phyloP scores from a whole-genome alignment of 2,329 filamentous ascomycete genomes.

The Colletotrichum siamense region DNA sequence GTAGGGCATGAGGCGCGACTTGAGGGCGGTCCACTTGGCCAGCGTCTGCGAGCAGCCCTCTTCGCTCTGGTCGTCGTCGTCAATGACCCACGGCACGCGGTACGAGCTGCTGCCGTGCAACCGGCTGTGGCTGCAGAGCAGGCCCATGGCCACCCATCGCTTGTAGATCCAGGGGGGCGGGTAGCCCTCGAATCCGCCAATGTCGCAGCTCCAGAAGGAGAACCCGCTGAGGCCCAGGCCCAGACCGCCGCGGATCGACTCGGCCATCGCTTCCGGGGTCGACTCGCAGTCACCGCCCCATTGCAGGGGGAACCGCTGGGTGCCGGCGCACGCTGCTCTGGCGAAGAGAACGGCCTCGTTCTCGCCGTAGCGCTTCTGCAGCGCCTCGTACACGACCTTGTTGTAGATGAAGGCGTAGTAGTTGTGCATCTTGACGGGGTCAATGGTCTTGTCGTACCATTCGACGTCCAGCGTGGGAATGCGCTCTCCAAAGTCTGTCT shows the following conservation, averaged over 20 bases:
- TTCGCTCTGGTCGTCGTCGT: constrained; percentile 63
- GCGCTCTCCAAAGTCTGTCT: constrained; percentile 79
- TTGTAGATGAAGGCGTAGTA: constrained; percentile 80
- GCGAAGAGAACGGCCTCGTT: constrained; percentile 70
- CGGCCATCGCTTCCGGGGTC: constrained; percentile 75
- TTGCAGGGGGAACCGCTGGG: constrained; percentile 71
- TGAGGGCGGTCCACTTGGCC: constrained; percentile 53
- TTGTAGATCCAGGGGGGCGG: constrained; percentile 76
- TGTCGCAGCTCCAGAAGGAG: constrained; percentile 74
- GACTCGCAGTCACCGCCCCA: constrained; percentile 81
- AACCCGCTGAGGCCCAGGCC: constrained; percentile 69
- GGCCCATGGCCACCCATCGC: constrained; percentile 78
- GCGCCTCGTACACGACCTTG: constrained; percentile 69
- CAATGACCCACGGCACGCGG: constrained; percentile 77
- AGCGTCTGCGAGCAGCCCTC: constrained; percentile 58
- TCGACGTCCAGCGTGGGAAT: constrained; percentile 70
- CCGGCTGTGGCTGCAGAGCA: constrained; percentile 73
- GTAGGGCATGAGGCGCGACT: constrained; percentile 59
- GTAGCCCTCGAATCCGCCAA: constrained; percentile 74
- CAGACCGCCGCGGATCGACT: constrained; percentile 71
- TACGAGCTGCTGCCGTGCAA: constrained; percentile 75
- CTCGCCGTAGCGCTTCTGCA: constrained; percentile 57
- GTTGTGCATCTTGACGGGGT: constrained; percentile 76
- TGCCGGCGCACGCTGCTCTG: constrained; percentile 69
- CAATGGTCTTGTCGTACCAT: constrained; percentile 64